Evolutionary conservation across 2,329 filamentous ascomycete genomes (phyloP).

Genomic region (Elsinoe perseae): DNA sequence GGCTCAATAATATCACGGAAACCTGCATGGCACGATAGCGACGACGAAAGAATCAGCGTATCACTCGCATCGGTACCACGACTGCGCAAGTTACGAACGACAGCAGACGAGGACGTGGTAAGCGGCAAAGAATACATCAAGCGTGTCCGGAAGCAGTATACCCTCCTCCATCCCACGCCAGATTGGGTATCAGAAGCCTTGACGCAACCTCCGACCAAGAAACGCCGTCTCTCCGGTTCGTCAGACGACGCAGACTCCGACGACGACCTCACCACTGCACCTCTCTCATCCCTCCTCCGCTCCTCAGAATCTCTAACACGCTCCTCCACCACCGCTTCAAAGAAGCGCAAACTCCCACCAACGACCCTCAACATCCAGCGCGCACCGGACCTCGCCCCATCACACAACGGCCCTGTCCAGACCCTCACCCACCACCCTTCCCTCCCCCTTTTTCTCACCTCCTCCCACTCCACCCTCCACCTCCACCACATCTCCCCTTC

Average conservation of each 20-base stretch:
- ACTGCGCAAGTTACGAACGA: constrained; percentile 72
- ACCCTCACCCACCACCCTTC: constrained; percentile 84
- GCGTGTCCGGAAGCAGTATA: constrained; percentile 65
- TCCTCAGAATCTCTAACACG: constrained; percentile 60
- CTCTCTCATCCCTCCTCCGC: constrained; percentile 72
- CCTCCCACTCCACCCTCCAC: constrained; percentile 75
- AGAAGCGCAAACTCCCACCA: constrained; percentile 66
- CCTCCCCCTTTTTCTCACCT: constrained; percentile 81
- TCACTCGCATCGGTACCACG: constrained; percentile 70
- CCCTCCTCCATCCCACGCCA: constrained; percentile 53
- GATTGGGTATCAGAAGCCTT: constrained; percentile 50
- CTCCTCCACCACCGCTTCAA: constrained; percentile 36
- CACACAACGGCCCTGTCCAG: constrained; percentile 67
- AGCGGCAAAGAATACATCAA: constrained; percentile 77
- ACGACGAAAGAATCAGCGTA: constrained; percentile 79
- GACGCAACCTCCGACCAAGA: constrained; percentile 38
- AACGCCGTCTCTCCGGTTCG: constrained; percentile 37
- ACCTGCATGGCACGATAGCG: constrained; percentile 96
- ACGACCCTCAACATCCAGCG: constrained; percentile 87
- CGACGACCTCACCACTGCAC: constrained; percentile 58
- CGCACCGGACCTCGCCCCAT: constrained; percentile 73
- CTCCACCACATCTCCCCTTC: constrained; percentile 78
- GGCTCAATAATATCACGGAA: constrained; percentile 52
- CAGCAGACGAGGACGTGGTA: constrained; percentile 77
- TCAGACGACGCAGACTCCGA: constrained; percentile 39